Base-by-base conservation (phyloP, 139 green algal species). In the Pseudopediastrum boryanum region DNA sequence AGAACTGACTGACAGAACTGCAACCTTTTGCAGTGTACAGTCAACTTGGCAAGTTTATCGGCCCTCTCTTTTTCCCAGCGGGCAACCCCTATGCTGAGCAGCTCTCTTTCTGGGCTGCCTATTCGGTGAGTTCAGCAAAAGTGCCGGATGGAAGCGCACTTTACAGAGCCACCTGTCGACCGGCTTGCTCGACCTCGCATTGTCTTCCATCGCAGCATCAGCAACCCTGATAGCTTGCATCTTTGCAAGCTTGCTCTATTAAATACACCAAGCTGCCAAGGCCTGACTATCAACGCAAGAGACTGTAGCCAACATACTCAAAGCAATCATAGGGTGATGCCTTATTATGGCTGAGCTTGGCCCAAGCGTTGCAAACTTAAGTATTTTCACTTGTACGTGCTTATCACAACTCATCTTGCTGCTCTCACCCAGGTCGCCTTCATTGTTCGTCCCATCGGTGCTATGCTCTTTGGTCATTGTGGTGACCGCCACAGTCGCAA, bases 101-200 rank as follows among this genome's bases (percentile, higher is more conserved):
- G 63, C 66, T 74, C 4, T 58, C 36, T 13, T 74, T 61, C 42
- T 74, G 66, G 66, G 66, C 66, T 36, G 42, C 66, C 44, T 74
- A 74, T 38, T 42, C 66, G 13, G 66, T 74, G 48, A 19, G 48
- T 19, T n/a, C 48, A 58, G 48, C 48, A 19, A n/a, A 19, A 16
- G 48, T 58, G 48, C 48, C 48, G 16, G 19, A n/a, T n/a, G 48
- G 16, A 58, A n/a, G 48, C 48, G 48, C 48, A 19, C 48, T 19
- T 58, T 58, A n/a, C 16, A 19, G 48, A n/a, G 48, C 48, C 13
- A 58, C 16, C 48, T 58, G 16, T 58, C 48, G 16, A 58, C 16
- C 48, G 48, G 48, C 48, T 58, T 58, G 48, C 19, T 16, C 48
- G 48, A 16, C 13, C 48, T 16, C 48, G 48, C 48, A 19, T 19